phyloP scores from a whole-genome alignment of 108 stramenopile genomes.

The Nitzschia palea region DNA sequence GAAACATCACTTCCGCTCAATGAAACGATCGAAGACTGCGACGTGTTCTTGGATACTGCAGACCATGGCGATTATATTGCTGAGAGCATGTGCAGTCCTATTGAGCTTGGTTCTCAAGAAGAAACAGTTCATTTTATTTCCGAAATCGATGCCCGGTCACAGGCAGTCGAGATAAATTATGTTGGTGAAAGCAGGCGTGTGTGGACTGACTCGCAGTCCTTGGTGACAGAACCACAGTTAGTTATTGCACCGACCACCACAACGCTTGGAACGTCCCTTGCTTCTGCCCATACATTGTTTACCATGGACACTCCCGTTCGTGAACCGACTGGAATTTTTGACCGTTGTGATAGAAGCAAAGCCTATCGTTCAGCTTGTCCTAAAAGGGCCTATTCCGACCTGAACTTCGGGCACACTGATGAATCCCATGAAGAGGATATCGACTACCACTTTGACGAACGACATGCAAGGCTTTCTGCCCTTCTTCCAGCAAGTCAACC shows the following conservation, averaged over 20 bases:
- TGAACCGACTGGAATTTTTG: constrained; percentile 4
- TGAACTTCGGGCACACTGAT: not conserved
- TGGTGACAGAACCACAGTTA: not conserved
- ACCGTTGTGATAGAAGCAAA: not conserved
- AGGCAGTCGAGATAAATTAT: constrained; percentile 16
- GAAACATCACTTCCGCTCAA: too few relatives aligned
- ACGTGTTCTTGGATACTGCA: too few relatives aligned
- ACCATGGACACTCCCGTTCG: constrained; percentile 4
- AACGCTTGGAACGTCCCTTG: not conserved
- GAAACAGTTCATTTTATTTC: not conserved
- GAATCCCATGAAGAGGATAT: not conserved
- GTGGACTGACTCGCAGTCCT: not conserved
- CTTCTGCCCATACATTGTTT: not conserved
- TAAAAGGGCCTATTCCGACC: not conserved
- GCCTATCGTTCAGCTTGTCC: not conserved
- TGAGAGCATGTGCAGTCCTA: too few relatives aligned
- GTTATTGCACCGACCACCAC: constrained; percentile 1
- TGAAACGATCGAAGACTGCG: too few relatives aligned
- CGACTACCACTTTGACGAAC: constrained; percentile 13
- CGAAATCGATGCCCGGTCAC: constrained; percentile 9
- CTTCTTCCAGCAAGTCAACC: not conserved
- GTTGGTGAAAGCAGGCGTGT: not conserved
- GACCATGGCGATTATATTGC: too few relatives aligned
- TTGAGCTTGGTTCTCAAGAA: not conserved
- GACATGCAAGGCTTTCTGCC: constrained; percentile 8